Conservation (phyloP, 805 yeast genomes). For the Ogataea methanolica region DNA sequence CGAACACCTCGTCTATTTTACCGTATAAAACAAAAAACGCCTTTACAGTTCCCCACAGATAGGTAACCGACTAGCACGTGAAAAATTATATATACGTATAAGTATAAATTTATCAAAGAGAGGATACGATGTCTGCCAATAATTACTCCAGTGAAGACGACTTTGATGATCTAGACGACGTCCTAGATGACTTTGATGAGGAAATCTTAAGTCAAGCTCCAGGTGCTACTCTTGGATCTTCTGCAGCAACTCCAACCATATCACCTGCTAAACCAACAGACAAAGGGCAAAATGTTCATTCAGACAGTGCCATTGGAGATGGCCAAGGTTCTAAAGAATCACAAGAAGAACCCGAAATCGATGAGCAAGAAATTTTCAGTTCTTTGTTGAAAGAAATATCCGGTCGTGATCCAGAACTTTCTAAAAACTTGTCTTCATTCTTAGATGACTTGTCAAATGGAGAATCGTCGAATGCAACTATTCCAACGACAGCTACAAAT, state of each 20-base stretch:
- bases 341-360: conserved; percentile 13
- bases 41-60: no score
- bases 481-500: conserved; percentile 6
- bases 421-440: conserved; percentile 20
- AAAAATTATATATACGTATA: no score
- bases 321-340: conserved; percentile 11
- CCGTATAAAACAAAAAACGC: no score
- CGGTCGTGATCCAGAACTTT: conserved; percentile 24
- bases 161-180: conserved; percentile 75
- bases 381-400: conserved; percentile 22
- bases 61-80: no score
- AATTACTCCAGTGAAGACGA: conserved; percentile 46
- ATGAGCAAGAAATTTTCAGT: conserved; percentile 20
- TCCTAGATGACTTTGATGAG: conserved; percentile 80
- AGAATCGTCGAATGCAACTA: conserved; percentile 3
- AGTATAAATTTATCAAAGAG: neutral
- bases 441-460: conserved; percentile 23
- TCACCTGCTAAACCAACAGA: neutral
- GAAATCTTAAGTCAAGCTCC: conserved; percentile 62
- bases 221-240: conserved; percentile 33
- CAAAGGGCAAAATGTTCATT: neutral
- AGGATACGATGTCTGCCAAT: conserved; percentile 1
- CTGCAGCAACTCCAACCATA: neutral
- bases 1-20: no score
- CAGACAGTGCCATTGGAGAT: neutral